These are phyloP conservation scores for Puccinia horiana DNA, from an alignment of 1,284 basidiomycete genomes.

Conservation along the genomic window DNA sequence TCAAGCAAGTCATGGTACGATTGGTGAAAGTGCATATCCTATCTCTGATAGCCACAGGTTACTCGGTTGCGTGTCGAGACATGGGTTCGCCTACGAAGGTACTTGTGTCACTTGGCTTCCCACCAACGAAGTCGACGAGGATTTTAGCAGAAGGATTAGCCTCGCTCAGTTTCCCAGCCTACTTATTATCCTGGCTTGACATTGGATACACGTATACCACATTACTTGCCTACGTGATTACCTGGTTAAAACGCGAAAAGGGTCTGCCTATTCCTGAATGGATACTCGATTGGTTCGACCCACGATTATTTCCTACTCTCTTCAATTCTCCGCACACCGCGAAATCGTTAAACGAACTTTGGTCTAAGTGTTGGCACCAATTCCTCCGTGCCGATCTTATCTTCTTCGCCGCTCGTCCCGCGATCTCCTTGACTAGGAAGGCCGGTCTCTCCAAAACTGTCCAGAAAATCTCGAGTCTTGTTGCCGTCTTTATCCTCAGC, in stretches of 20 bases:
- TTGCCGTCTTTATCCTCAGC: conserved; percentile 33
- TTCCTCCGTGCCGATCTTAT: conserved; percentile 27
- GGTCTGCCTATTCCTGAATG: background rate
- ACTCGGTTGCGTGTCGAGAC: conserved; percentile 11
- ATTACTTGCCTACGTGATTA: background rate
- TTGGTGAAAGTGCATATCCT: conserved; percentile 19
- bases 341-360: conserved; percentile 64
- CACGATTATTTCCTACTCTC: conserved; percentile 54
- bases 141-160: conserved; percentile 20
- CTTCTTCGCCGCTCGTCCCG: conserved; percentile 24
- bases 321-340: conserved; percentile 63
- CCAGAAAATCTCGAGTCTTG: conserved; percentile 18
- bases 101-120: conserved; percentile 15
- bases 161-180: conserved; percentile 13
- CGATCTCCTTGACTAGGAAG: conserved; percentile 18
- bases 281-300: conserved; percentile 34
- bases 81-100: conserved; percentile 7
- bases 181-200: conserved; percentile 22
- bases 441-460: background rate
- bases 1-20: background rate
- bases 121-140: background rate
- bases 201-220: background rate
- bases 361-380: conserved; percentile 63
- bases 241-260: background rate
- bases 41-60: conserved; percentile 1